Evolutionary conservation across 257 asterid genomes (phyloP), one percentile per base, ranked within the genome.

Genomic region (Capsicum pubescens): DNA sequence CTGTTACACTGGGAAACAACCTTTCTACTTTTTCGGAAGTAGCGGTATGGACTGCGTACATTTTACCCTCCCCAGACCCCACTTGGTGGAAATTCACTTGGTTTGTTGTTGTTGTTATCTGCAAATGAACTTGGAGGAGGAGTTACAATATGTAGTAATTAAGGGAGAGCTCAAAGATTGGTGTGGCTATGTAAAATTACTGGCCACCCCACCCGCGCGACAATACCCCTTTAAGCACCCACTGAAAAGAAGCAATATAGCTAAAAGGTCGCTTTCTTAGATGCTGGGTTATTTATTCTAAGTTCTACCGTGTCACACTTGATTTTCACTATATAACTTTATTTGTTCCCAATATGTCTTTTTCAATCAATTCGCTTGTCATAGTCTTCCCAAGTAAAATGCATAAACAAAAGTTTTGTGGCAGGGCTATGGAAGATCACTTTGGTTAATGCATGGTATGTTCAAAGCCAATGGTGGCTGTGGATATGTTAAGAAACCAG

Each of bases 391-490:
- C n/a, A 7, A 76, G 50, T 46, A 44, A 26, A 68, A 60, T 11
- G 64, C 46, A 48, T 57, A 58, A 39, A n/a, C 44, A 32, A 83
- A 68, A 56, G 59, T 66, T 86, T 13, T 78, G 82, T 81, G 71
- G 67, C 70, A 83, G 85, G 85, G 85, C 36, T 69, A 83, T 57
- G 85, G 85, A 35, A 71, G 72, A 69, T 57, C 70, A 63, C 85
- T 83, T 83, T 83, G 85, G 85, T 83, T 83, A 42, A 83, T 83
- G 85, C 85, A 83, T 15, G 85, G 85, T 26, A 54, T 83, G 85
- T 83, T 83, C 85, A 83, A 72, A 64, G 71, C 61, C 81, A 83
- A 83, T 58, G 85, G 85, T 70, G 85, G 85, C 70, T 83, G 85
- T 70, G 85, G 85, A 83, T 83, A 83, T 59, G 80, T 83, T 55